A percentile compares a stretch with the other conserved stretches of the same genome.
Conservation (phyloP, 208 protist genomes). For the Acanthamoeba royreba region DNA sequence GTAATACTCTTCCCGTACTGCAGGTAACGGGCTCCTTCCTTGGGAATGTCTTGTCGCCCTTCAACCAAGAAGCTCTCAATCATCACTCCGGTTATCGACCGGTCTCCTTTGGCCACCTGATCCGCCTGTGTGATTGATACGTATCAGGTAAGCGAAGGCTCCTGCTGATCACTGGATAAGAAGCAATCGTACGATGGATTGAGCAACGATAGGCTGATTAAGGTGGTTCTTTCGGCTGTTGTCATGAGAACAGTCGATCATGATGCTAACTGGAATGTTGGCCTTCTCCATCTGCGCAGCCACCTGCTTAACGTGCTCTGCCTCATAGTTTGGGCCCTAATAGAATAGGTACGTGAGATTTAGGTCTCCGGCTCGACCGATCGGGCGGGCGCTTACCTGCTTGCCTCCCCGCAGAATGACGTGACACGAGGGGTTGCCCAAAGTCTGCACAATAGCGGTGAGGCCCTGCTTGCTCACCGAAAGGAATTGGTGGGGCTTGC, state of each 20-base stretch:
- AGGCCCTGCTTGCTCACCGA: constrained; percentile 53
- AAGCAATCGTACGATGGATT: constrained; percentile 20
- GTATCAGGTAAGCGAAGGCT: background rate
- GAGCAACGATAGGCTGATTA: constrained; percentile 70
- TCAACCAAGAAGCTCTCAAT: constrained; percentile 77
- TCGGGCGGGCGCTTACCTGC: constrained; percentile 27
- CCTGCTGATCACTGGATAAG: background rate
- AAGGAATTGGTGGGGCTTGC: constrained; percentile 72
- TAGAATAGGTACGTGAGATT: background rate
- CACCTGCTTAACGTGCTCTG: background rate
- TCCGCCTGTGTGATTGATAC: background rate
- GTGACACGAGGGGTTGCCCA: constrained; percentile 75
- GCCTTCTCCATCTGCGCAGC: background rate
- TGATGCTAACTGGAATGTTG: constrained; percentile 41
- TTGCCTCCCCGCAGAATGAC: constrained; percentile 74
- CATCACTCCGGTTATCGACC: constrained; percentile 75
- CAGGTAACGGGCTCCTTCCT: constrained; percentile 37
- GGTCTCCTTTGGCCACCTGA: constrained; percentile 44
- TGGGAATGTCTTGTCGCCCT: constrained; percentile 67
- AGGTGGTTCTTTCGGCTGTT: constrained; percentile 74
- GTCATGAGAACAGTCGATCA: constrained; percentile 79
- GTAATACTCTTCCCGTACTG: constrained; percentile 73
- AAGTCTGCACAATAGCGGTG: constrained; percentile 67
- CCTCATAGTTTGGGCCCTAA: constrained; percentile 22
- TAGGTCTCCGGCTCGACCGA: background rate